Conservation (phyloP, 2,329 filamentous ascomycete genomes). For the Lizonia empirigonia region DNA sequence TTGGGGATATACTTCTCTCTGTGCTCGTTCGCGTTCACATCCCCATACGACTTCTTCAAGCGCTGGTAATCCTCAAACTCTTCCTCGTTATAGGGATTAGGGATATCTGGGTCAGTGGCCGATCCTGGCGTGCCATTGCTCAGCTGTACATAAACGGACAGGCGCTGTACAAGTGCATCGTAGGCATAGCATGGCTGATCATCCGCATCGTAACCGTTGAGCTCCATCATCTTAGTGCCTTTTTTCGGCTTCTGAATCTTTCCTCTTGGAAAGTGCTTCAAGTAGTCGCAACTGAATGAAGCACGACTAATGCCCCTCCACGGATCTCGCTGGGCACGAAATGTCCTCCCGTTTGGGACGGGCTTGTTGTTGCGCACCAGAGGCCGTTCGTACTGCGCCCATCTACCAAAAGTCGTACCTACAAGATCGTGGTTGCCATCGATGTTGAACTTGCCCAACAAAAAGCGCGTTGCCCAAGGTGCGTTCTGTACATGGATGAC, state of each 20-base stretch:
- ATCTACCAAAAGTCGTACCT: constrained; percentile 57
- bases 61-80: constrained; percentile 43
- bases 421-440: constrained; percentile 54
- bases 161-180: constrained; percentile 58
- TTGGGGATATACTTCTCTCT: constrained; percentile 49
- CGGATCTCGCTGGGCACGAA: constrained; percentile 57
- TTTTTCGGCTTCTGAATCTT: constrained; percentile 25
- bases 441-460: constrained; percentile 61
- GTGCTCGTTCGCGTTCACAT: constrained; percentile 37
- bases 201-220: constrained; percentile 55
- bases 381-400: constrained; percentile 56
- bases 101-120: constrained; percentile 50
- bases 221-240: constrained; percentile 54
- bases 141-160: constrained; percentile 59
- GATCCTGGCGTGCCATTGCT: constrained; percentile 50
- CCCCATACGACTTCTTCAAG: constrained; percentile 37
- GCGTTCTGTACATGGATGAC: constrained; percentile 61
- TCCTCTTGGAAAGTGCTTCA: constrained; percentile 52
- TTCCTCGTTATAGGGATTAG: constrained; percentile 53
- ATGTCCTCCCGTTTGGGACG: constrained; percentile 58
- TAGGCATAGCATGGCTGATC: constrained; percentile 54
- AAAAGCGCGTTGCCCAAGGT: constrained; percentile 56
- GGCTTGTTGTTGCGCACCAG: constrained; percentile 57
- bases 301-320: constrained; percentile 58
- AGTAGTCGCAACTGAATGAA: constrained; percentile 59